Evolutionary conservation across 441 rosid genomes (phyloP), one percentile per base, ranked within the genome.

Genomic region (Pelargonium myrrhifolium): DNA sequence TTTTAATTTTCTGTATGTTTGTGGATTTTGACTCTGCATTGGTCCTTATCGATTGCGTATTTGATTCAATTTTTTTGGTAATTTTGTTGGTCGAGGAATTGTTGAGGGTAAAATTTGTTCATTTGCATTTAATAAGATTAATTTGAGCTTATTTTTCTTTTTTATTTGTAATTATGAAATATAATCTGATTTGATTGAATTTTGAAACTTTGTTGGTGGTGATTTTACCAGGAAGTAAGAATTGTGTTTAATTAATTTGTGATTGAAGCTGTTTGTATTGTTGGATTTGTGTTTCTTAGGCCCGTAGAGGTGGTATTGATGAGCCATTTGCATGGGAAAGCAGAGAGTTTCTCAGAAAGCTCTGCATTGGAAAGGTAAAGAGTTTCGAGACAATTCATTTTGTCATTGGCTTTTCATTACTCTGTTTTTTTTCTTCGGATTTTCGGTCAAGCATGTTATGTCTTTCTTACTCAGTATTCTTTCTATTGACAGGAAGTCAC

Each of bases 311-410:
- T 76, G 94, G 95, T 51, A 49, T 76, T 51, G 99, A 95, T 73
- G 99, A 95, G 85, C 82, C 93, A n/a, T 94, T 89, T 75, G 98
- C 99, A 42, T 94, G 99, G 99, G 89, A 86, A 68, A 92, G 97
- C 82, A 81, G 95, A 73, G 98, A 95, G 72, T 90, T 63, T 81
- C 77, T 92, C 72, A 87, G 99, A 82, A 90, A 90, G 86, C 92
- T 90, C 67, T 92, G 96, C 85, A 85, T 92, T 6, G 99, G 98
- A 65, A 85, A 94, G 98, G 99, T 95, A 64, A 62, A 58, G 24
- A 31, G n/a, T 67, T 40, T 53, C 65, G 45, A 71, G 45, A 65
- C 22, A 72, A 72, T 65, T 67, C 37, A 67, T 67, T 75, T 68
- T 17, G 66, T 71, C 72, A 65, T 71, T 64, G 65, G 64, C 37